Evolutionary conservation across 495 filamentous ascomycete genomes (phyloP), one percentile per base, ranked within the genome.

Genomic region (Aspergillus conjunctus): DNA sequence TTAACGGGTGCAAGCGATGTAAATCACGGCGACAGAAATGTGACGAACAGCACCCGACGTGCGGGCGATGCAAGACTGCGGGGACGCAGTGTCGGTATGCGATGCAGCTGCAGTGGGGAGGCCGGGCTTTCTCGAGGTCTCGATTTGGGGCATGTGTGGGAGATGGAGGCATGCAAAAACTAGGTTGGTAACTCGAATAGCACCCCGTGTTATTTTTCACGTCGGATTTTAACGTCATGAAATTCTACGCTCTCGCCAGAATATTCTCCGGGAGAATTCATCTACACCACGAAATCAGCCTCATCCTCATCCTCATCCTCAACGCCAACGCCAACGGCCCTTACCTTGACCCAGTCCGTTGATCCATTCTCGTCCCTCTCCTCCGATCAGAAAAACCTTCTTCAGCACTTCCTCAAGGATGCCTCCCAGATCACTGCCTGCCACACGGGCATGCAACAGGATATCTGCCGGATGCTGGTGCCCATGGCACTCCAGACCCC

Each of bases 401-500:
- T 80, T 26, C 77, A 78, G 51, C 77, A 80, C 54, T 80, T 79
- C 57, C 75, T 79, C 56, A 73, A 71, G 53, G 76, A 78, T 73
- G 77, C 77, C 18, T 80, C 77, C 7, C 72, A 77, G 50, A 77
- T 78, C 26, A 80, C 77, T 0, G 74, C 77, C 9, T 78, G 73
- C 39, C 77, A 80, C 46, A 69, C 72, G 1, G 75, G 75, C 30
- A 80, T 80, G 77, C 77, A 78, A 52, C 67, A 72, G 44, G 76
- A 79, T 49, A 80, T 80, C 53, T 79, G 76, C 65, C 69, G 70
- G 33, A 80, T 80, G 77, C 66, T 80, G 7, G 71, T 80, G 15
- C 77, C 77, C 12, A 79, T 78, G 75, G 77, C 77, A 32, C 67
- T 80, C 0, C 76, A 80, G 55, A 79, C 76, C 10, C 77, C 77